Base-by-base conservation (phyloP, 208 protist genomes). In the Trypanosoma vivax region DNA sequence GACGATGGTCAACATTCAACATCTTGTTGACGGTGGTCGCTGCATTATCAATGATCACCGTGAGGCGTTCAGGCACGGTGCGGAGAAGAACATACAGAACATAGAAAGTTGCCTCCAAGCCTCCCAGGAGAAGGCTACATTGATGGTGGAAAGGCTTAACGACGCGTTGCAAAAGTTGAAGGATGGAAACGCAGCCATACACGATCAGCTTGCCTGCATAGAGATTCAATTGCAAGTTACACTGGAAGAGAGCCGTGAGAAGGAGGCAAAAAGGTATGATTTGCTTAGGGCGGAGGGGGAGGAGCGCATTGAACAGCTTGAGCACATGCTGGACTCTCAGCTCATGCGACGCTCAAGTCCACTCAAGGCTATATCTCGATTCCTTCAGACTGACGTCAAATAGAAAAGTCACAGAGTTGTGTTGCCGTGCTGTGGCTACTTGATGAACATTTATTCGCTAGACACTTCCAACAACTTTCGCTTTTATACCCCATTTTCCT, bases 121-220 rank as follows among this genome's bases (percentile, higher is more conserved):
- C 19, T 77, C 80, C 21, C 74, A 86, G 40, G 70, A 76, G 34
- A 60, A 74, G 21, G 78, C 70, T n/a, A 73, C 72, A 9, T 57
- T 47, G 16, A 76, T 64, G 0, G 87, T 94, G 45, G 73, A 78
- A 38, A 56, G 73, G 45, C 66, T 94, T 14, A 94, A 94, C 50
- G 65, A 69, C 21, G 72, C 75, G 38, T 62, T 94, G 41, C 75
- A 77, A 30, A 64, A 72, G 30, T 58, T 90, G 24, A 83, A 82
- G 56, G 39, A 30, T 34, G 79, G 63, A 46, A 85, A 94, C 58
- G 65, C 74, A 30, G 80, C 82, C 13, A 70, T 91, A 30, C 79
- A 88, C 38, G 80, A 90, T 33, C 79, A 76, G 19, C 73, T 94
- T n/a, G 78, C 70, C 13, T 87, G 75, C 57, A 70, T 91, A 51